These are phyloP conservation scores for Phaseolus lunatus DNA, from an alignment of 306 rosid genomes.

Conservation along the genomic window DNA sequence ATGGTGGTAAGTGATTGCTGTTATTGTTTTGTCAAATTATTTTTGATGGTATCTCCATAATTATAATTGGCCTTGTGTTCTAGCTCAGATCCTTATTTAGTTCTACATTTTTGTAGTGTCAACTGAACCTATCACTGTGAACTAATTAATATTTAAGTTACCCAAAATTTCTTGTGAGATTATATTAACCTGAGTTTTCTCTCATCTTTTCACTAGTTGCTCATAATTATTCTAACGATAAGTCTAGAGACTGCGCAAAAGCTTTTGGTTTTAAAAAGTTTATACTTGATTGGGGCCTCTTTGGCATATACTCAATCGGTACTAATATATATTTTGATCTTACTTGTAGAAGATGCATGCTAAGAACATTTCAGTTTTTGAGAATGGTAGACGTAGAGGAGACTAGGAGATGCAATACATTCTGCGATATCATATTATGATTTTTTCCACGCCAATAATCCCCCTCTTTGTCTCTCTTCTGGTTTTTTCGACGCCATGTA, in stretches of 20 bases:
- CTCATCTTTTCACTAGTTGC: constrained; percentile 22
- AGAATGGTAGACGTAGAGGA: constrained; percentile 5
- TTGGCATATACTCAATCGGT: background rate
- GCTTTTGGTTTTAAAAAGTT: background rate
- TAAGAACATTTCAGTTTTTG: background rate
- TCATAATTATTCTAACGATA: constrained; percentile 17
- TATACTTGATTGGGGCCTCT: constrained; percentile 22
- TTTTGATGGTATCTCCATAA: constrained; percentile 15
- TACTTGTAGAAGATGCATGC: constrained; percentile 7
- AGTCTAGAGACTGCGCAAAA: background rate
- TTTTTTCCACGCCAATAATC: background rate
- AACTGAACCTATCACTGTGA: constrained; percentile 21
- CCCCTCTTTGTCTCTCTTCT: background rate
- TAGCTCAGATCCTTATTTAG: constrained; percentile 8
- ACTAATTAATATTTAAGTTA: constrained; percentile 25
- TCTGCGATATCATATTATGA: constrained; percentile 21
- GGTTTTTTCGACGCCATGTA: constrained; percentile 5
- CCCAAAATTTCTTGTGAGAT: constrained; percentile 19
- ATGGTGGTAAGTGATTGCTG: background rate
- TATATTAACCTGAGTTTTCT: background rate
- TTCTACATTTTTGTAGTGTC: constrained; percentile 22
- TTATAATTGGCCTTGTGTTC: background rate
- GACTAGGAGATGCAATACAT: background rate
- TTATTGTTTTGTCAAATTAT: constrained; percentile 16
- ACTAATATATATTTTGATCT: background rate